These are phyloP conservation scores for Fusarium sp. DNA, from an alignment of 2,329 filamentous ascomycete species.

Conservation along the genomic window DNA sequence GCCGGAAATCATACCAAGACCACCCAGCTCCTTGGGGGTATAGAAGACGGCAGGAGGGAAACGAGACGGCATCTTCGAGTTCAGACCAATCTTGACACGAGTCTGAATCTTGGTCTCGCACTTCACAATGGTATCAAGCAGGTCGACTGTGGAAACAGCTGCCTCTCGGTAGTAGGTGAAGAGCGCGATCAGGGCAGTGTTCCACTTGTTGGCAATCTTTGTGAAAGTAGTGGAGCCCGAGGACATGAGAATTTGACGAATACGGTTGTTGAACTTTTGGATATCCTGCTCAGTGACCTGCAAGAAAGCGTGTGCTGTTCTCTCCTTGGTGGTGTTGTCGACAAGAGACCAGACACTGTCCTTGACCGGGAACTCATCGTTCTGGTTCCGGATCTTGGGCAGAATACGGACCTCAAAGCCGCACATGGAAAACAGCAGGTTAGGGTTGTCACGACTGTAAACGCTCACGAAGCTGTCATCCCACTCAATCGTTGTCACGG, in stretches of 20 bases:
- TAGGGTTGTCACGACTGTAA: slow-evolving; percentile 97
- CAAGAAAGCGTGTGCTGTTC: slow-evolving; percentile 95
- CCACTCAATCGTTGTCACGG: slow-evolving; percentile 98
- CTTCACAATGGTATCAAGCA: slow-evolving; percentile 98
- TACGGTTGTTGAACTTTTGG: slow-evolving; percentile 98
- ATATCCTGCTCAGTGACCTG: slow-evolving; percentile 99
- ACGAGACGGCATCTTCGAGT: slow-evolving; percentile 99
- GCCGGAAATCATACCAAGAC: slow-evolving; percentile 98
- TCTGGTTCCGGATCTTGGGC: slow-evolving; percentile 93
- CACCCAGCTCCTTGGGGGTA: slow-evolving; percentile 96
- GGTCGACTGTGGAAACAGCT: slow-evolving; percentile 91
- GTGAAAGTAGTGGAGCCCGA: slow-evolving; percentile 99
- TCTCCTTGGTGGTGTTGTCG: slow-evolving; percentile 95
- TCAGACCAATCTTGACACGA: slow-evolving; percentile 96
- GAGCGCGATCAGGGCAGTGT: slow-evolving; percentile 93
- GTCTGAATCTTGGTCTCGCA: slow-evolving; percentile 99
- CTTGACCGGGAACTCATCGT: slow-evolving; percentile 96
- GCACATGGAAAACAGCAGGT: slow-evolving; percentile 96
- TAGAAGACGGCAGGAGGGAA: slow-evolving; percentile 99
- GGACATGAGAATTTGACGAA: slow-evolving; percentile 98
- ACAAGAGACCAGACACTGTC: slow-evolving; percentile 98
- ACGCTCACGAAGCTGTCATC: slow-evolving; percentile 98
- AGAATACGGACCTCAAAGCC: slow-evolving; percentile 97
- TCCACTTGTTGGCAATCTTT: slow-evolving; percentile 99
- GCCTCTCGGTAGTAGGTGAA: slow-evolving; percentile 99